Base-by-base conservation (phyloP, 441 rosid species). In the Jatropha multifida region DNA sequence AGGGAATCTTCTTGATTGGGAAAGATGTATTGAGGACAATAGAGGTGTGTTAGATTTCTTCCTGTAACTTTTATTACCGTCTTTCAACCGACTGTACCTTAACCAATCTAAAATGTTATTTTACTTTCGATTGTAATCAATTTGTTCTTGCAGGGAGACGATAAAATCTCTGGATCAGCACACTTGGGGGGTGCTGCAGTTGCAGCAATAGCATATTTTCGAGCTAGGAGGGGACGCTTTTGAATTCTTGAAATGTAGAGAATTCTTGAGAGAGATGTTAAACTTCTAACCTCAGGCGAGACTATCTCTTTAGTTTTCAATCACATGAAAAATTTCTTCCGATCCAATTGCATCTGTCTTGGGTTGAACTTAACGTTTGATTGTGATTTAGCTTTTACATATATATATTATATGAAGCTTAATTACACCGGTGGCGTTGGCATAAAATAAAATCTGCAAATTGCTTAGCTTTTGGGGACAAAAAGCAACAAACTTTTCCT, bases 111-210 rank as follows among this genome's bases (percentile, higher is more conserved):
- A 71, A 66, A 18, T 4, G 18, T 15, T 65, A 4, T 12, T 41
- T 52, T 1, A 60, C 18, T n/a, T 23, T 66, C 60, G 37, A 48
- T 10, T 72, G 8, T 9, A 72, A 7, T 65, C 14, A 13, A 60
- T 59, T 79, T 71, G 52, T 27, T 77, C 60, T 65, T 83, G 73
- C 89, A 92, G 98, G 94, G 96, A 44, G 60, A 95, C 76, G 84
- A 4, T 76, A 84, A 90, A 68, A 88, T 94, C 58, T 94, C 97
- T 13, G 94, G 98, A 72, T 85, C 97, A 13, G 94, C 90, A 75
- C 96, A 93, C 78, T 77, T 93, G 81, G 98, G 97, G 37, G 98
- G 99, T 74, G 97, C 88, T 18, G 93, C 92, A 38, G 98, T 87
- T 85, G 98, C 97, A 20, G 94, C 90, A 40, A 20, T 93, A 27